Base-by-base conservation (phyloP, 2,329 filamentous ascomycete species). In the Neofusicoccum cordaticola region DNA sequence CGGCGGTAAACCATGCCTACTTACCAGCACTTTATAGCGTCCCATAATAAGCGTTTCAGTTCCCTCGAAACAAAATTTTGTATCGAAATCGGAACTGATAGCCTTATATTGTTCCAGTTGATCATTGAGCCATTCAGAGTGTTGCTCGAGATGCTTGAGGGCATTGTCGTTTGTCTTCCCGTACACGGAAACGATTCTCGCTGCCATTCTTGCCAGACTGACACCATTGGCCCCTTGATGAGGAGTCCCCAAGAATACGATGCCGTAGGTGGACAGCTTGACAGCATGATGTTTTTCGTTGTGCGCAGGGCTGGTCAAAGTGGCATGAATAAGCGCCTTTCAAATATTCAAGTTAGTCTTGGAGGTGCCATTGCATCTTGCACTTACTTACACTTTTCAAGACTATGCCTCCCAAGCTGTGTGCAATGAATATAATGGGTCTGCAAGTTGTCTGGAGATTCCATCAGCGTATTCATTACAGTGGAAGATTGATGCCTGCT, bases 171-270 rank as follows among this genome's bases (percentile, higher is more conserved):
- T 69, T 8, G 75, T 70, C 19, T 68, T 67, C 27, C 72, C 67
- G 66, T 74, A 74, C 3, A 79, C 69, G 42, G 75, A 78, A 13
- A 73, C 73, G 4, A 77, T 67, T 66, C 76, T 75, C 3, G 71
- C 68, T n/a, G 76, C 65, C n/a, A 74, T 58, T 64, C 67, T 69
- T 39, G 72, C 72, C 1, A 73, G 65, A 66, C 66, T 50, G 9
- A 75, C 74, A 34, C 74, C 72, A 47, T 70, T 72, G 51, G 74
- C 73, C 60, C 75, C 77, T 66, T 77, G 70, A 68, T 79, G 74
- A 50, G 75, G 77, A 31, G 76, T 80, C 34, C 76, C 76, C 67
- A 79, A 74, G 68, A 79, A 79, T 12, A 79, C 62, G 66, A 79
- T 74, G 9, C 76, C 75, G 67, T 77, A 75, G 56, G 75, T 79